Evolutionary conservation across 352 stramenopile genomes (phyloP).

Genomic region (Pythium aristosporum): DNA sequence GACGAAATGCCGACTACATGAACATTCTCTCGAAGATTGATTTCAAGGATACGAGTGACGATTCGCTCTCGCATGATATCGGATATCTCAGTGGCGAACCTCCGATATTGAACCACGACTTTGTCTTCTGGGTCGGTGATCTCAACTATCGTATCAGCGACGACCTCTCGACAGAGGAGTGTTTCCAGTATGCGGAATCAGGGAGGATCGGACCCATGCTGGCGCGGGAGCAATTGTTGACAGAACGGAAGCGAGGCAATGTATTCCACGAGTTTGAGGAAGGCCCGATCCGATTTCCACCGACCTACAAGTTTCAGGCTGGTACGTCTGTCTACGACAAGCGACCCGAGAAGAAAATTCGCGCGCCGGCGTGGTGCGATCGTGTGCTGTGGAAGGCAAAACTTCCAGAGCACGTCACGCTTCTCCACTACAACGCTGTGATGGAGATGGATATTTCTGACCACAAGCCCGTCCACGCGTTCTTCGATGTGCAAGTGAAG

Average conservation of each 20-base stretch:
- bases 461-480: constrained; percentile 97
- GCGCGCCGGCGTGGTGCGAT: constrained; percentile 97
- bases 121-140: constrained; percentile 97
- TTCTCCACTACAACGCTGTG: constrained; percentile 87
- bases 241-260: constrained; percentile 66
- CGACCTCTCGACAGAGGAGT: constrained; percentile 70
- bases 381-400: constrained; percentile 84
- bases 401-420: constrained; percentile 40
- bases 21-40: constrained; percentile 97
- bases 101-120: constrained; percentile 95
- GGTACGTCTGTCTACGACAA: constrained; percentile 96
- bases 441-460: constrained; percentile 95
- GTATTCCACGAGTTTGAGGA: constrained; percentile 91
- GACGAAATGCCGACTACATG: constrained; percentile 97
- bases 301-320: constrained; percentile 98
- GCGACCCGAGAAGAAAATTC: constrained; percentile 98
- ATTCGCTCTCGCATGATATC: constrained; percentile 22
- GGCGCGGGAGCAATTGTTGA: constrained; percentile 62
- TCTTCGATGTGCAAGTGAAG: constrained; percentile 91
- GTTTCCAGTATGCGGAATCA: constrained; percentile 58
- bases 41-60: constrained; percentile 72
- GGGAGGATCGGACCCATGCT: constrained; percentile 38
- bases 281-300: constrained; percentile 89
- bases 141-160: constrained; percentile 91
- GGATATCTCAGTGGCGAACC: constrained; percentile 54